Base-by-base conservation (phyloP, 2,329 filamentous ascomycete species). In the Sarocladiaceae sp. region DNA sequence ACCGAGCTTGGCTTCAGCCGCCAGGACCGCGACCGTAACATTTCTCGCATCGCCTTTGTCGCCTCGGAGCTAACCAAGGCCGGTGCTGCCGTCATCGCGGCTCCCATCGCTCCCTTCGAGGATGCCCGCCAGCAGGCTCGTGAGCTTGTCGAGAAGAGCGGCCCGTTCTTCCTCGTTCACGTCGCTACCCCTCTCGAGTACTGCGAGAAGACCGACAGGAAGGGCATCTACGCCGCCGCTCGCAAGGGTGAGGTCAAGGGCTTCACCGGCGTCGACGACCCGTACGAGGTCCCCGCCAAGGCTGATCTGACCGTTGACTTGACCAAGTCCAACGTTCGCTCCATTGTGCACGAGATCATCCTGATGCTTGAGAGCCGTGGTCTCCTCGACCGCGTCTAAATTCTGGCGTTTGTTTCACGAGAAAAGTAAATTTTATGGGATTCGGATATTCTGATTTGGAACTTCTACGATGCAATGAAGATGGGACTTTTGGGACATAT, bases 221-320 rank as follows among this genome's bases (percentile, higher is more conserved):
- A 85, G 49, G 93, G 93, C 48, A 83, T 95, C 60, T 98, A 97
- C 68, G 77, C 77, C 53, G 79, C 80, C 63, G 93, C 93, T 32
- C 80, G 93, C 50, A 77, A 74, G 16, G 93, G 93, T 47, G 86
- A 95, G 72, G 94, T 98, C 68, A 93, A 90, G 80, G 90, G 90
- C 52, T 98, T 98, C 78, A 98, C 93, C 6, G 93, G 93, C 58
- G 89, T 98, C 46, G 91, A 97, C 62, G 91, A 97, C 71, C 90
- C 93, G 40, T 98, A 98, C 62, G 93, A 98, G 81, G 62, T 67
- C 18, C 93, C 93, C 9, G 58, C 68, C 53, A 89, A 91, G 69
- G 79, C 90, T 24, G 82, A 97, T 63, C 73, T 98, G 52, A 80
- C 81, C 4, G 91, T 97, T 31, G 85, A 97, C 65, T 65, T 84